Evolutionary conservation across 805 yeast species (phyloP).

Genomic region (Blastobotrys terrestris): DNA sequence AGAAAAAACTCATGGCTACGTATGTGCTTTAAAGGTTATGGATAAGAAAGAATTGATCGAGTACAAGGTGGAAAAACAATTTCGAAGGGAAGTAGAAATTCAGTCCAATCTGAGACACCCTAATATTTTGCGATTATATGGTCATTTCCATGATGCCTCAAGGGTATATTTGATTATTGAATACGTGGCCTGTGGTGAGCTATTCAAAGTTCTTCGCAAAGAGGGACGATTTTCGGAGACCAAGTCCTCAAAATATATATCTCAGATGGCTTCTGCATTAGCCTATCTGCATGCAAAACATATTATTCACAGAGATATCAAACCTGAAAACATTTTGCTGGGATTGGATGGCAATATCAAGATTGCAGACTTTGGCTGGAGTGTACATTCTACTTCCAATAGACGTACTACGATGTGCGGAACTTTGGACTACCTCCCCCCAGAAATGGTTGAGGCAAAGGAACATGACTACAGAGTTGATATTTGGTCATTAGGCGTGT

Average conservation of each 20-base stretch:
- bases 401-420: conserved; percentile 86
- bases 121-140: conserved; percentile 72
- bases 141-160: conserved; percentile 75
- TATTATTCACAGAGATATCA: conserved; percentile 86
- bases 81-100: conserved; percentile 86
- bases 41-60: conserved; percentile 69
- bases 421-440: conserved; percentile 88
- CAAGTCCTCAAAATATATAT: conserved; percentile 61
- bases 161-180: conserved; percentile 82
- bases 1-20: conserved; percentile 66
- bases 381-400: conserved; percentile 58
- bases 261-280: conserved; percentile 78
- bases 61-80: conserved; percentile 74
- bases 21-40: conserved; percentile 91
- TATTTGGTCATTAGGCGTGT: conserved; percentile 87
- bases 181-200: conserved; percentile 79
- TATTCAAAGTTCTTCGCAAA: conserved; percentile 66
- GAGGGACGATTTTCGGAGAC: conserved; percentile 65
- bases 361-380: conserved; percentile 95
- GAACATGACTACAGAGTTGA: conserved; percentile 78
- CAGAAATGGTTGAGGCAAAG: conserved; percentile 84
- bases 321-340: conserved; percentile 85
- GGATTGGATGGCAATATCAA: conserved; percentile 73
- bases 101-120: conserved; percentile 72
- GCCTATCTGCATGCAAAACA: conserved; percentile 69